Evolutionary conservation across 2,329 filamentous ascomycete genomes (phyloP), one percentile per base, ranked within the genome.

Genomic region (Canariomyces notabilis): DNA sequence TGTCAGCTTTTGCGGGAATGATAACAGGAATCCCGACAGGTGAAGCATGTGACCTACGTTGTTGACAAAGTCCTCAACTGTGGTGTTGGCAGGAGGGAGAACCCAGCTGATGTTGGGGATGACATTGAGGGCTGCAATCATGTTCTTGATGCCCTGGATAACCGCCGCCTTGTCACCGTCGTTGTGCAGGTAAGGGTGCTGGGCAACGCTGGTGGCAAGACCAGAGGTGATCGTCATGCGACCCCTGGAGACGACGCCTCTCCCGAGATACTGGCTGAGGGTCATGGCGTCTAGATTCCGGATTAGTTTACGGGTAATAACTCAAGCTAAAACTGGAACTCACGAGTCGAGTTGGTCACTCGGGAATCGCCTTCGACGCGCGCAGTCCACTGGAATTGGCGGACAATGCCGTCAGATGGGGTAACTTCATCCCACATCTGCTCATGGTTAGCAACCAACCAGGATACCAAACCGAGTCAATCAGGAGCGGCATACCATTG

Each of bases 351-450:
- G 16, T 56, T 56, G 43, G 52, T 58, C 33, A 56, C 51, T 32
- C 52, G 50, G n/a, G 49, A 47, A 29, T 55, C 53, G 6, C 60
- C 62, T 42, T 64, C 62, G 0, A 65, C 61, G 15, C 61, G 59
- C 23, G 58, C 52, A 4, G 81, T 84, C 71, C 78, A 85, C 60
- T 85, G 82, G 29, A 84, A 67, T 53, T 83, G 76, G 37, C 82
- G 74, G 15, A 74, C 72, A 46, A 80, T 75, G 16, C 79, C 79
- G 55, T 87, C 82, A 1, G 66, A 64, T 19, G 72, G 71, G 11
- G 60, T 67, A 54, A 83, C 73, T 48, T 78, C 71, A 51, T 83
- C 78, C 71, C 74, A 82, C 58, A 74, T 60, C 57, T 59, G 42
- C 9, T 40, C 6, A 32, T 31, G 26, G 38, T 60, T 48, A 15